phyloP scores from a whole-genome alignment of 805 yeast genomes.

The Ogataea paraovalis region DNA sequence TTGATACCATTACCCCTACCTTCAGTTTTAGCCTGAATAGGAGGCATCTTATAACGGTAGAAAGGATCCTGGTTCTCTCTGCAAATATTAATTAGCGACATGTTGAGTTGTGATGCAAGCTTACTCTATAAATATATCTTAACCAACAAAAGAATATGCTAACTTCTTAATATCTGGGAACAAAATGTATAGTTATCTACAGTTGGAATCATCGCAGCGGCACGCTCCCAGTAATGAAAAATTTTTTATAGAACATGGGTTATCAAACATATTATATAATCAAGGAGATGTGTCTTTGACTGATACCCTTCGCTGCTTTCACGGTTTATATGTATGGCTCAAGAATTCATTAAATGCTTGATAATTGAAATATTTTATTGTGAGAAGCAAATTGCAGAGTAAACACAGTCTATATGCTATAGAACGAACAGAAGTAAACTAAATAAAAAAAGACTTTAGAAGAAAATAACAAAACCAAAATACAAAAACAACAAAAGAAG shows the following conservation, averaged over 20 bases:
- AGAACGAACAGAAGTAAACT: background rate
- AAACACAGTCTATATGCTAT: background rate
- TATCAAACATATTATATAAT: background rate
- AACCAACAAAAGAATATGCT: too few species aligned
- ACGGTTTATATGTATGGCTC: background rate
- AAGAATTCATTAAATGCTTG: background rate
- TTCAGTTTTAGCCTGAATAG: constrained; percentile 93
- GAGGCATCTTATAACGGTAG: constrained; percentile 99
- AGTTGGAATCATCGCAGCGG: background rate
- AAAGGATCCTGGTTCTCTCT: constrained; percentile 98
- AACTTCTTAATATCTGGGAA: background rate
- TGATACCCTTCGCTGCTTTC: too few species aligned
- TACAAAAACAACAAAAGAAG: background rate
- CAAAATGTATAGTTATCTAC: background rate
- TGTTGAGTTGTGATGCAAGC: constrained; percentile 21
- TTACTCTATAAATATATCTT: too few species aligned
- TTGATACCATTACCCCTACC: constrained; percentile 99
- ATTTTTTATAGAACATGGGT: background rate
- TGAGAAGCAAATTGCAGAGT: constrained; percentile 12
- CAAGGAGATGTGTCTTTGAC: too few species aligned
- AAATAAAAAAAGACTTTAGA: background rate
- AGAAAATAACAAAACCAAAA: background rate
- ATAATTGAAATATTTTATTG: background rate
- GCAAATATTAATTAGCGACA: constrained; percentile 90
- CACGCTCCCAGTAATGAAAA: background rate